phyloP scores from a whole-genome alignment of 2,329 filamentous ascomycete species.

The Aspergillus sp. region DNA sequence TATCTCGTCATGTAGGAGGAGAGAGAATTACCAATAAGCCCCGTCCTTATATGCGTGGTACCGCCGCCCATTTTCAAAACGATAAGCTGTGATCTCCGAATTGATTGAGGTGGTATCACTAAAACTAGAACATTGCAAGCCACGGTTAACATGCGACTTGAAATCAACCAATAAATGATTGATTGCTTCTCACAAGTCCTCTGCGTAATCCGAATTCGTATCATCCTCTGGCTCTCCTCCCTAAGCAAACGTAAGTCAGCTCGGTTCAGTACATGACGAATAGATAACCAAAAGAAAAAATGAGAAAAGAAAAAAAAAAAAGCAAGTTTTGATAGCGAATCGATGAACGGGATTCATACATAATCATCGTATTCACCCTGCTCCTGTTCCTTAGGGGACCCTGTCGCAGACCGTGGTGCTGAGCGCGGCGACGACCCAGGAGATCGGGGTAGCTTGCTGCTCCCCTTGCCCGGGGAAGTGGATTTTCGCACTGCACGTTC shows the following conservation, averaged over 20 bases:
- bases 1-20: background rate
- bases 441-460: background rate
- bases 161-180: background rate
- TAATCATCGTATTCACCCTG: background rate
- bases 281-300: background rate
- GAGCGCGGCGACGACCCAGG: background rate
- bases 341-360: background rate
- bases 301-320: no score
- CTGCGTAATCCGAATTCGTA: slow-evolving; percentile 9
- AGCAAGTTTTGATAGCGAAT: background rate
- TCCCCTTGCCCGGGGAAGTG: background rate
- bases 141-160: background rate
- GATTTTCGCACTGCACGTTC: background rate
- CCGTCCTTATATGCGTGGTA: slow-evolving; percentile 28
- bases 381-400: background rate
- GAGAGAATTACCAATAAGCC: slow-evolving; percentile 15
- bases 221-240: slow-evolving; percentile 3
- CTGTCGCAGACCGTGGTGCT: background rate
- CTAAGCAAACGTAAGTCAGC: background rate
- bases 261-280: background rate
- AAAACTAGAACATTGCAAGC: slow-evolving; percentile 3
- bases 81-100: slow-evolving; percentile 17
- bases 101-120: slow-evolving; percentile 15
- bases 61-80: slow-evolving; percentile 24
- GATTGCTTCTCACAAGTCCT: slow-evolving; percentile 12